Evolutionary conservation across 495 filamentous ascomycete species (phyloP).

Genomic region (Amniculicola lignicola): DNA sequence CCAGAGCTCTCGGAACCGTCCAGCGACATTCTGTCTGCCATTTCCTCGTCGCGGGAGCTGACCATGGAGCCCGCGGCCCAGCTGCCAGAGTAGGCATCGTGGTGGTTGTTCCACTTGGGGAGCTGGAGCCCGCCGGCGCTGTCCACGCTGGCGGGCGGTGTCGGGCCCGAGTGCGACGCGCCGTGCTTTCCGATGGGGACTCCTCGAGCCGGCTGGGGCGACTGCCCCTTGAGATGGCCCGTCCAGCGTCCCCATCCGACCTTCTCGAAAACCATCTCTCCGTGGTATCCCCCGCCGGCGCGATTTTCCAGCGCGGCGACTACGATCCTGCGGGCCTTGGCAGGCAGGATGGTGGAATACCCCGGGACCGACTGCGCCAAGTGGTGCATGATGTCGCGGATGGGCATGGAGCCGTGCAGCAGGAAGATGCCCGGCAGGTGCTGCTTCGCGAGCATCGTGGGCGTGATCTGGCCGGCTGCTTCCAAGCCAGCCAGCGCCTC

Average conservation of each 20-base stretch:
- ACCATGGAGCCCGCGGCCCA: slow-evolving; percentile 47
- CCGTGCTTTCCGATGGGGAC: slow-evolving; percentile 18
- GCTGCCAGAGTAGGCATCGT: slow-evolving; percentile 56
- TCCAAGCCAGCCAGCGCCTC: slow-evolving; percentile 56
- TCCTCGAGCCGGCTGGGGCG: slow-evolving; percentile 38
- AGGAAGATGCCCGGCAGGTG: slow-evolving; percentile 90
- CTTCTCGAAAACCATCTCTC: slow-evolving; percentile 89
- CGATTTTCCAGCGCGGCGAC: slow-evolving; percentile 79
- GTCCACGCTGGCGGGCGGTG: slow-evolving; percentile 45
- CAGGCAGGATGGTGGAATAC: slow-evolving; percentile 84
- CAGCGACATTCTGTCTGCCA: slow-evolving; percentile 92
- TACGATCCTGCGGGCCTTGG: slow-evolving; percentile 85
- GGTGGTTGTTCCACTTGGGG: slow-evolving; percentile 47
- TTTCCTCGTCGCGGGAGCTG: slow-evolving; percentile 36
- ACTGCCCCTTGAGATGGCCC: slow-evolving; percentile 58
- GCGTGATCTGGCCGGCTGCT: slow-evolving; percentile 76
- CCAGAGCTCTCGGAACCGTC: slow-evolving; percentile 71
- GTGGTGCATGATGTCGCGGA: slow-evolving; percentile 91
- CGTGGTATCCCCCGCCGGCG: slow-evolving; percentile 59
- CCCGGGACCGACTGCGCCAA: slow-evolving; percentile 90
- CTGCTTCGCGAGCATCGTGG: slow-evolving; percentile 81
- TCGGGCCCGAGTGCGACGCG: slow-evolving; percentile 30
- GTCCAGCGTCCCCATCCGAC: slow-evolving; percentile 97
- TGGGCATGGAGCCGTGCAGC: slow-evolving; percentile 82
- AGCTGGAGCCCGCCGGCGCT: slow-evolving; percentile 62